A percentile compares a stretch with the other conserved stretches of the same genome.
Conservation (phyloP, 1,139 yeast genomes). For the Sugiyamaella paludigena region DNA sequence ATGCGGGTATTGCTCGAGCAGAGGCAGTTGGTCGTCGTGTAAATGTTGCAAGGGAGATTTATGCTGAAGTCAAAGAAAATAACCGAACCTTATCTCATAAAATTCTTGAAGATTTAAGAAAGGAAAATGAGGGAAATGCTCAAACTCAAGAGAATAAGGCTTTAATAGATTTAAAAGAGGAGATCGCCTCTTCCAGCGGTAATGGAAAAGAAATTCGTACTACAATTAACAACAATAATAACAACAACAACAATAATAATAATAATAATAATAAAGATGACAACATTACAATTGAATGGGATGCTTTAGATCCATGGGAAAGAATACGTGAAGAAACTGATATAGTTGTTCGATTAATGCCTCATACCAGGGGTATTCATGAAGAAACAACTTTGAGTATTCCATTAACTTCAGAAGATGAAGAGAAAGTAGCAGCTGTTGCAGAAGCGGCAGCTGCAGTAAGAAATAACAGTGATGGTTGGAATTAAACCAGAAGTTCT, state of each 20-base stretch:
- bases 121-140: slow-evolving; percentile 17
- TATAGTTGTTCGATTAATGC: slow-evolving; percentile 29
- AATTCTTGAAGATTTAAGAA: slow-evolving; percentile 25
- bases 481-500: too few species aligned
- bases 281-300: slow-evolving; percentile 23
- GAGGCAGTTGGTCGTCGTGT: slow-evolving; percentile 18
- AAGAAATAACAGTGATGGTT: too few species aligned
- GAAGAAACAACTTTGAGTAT: slow-evolving; percentile 11
- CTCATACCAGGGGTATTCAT: slow-evolving; percentile 27
- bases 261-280: background rate
- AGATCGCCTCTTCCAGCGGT: background rate
- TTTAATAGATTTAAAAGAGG: slow-evolving; percentile 18
- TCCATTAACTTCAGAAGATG: background rate
- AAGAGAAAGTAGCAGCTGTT: background rate
- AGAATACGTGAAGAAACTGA: slow-evolving; percentile 29
- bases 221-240: background rate
- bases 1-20: slow-evolving; percentile 19
- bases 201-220: background rate
- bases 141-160: slow-evolving; percentile 16
- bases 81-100: slow-evolving; percentile 24
- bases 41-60: slow-evolving; percentile 19
- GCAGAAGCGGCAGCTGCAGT: too few species aligned
- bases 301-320: slow-evolving; percentile 32
- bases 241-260: background rate
- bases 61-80: slow-evolving; percentile 24